These are phyloP conservation scores for Cucurbitaria berberidis DNA, from an alignment of 2,329 filamentous ascomycete species.

Conservation along the genomic window DNA sequence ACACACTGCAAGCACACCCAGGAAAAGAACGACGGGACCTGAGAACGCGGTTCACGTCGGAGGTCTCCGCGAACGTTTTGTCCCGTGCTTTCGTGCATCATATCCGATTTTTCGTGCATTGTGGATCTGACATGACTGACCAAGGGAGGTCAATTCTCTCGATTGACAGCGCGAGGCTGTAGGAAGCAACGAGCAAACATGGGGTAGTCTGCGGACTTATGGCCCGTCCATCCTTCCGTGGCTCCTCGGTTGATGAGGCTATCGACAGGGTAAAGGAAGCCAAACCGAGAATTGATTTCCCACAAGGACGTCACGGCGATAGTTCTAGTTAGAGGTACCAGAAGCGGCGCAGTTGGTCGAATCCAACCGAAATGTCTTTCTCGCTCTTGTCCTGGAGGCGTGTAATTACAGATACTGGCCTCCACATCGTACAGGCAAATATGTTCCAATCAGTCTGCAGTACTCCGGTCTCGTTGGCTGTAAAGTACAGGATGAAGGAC, in stretches of 20 bases:
- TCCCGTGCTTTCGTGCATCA: slow-evolving; percentile 1
- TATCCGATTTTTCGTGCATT: neutral
- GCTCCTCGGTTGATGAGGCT: slow-evolving; percentile 12
- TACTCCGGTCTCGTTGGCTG: no score
- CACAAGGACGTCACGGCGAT: neutral
- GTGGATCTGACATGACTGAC: neutral
- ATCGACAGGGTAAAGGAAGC: neutral
- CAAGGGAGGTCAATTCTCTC: neutral
- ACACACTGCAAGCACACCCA: neutral
- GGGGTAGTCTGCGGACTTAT: neutral
- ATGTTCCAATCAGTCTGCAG: no score
- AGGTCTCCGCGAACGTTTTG: slow-evolving; percentile 8
- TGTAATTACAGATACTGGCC: no score
- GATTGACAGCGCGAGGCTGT: neutral
- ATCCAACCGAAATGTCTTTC: neutral
- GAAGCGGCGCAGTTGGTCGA: neutral
- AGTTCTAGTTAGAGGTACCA: neutral
- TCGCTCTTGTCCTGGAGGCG: neutral
- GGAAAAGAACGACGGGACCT: neutral
- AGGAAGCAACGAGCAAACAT: neutral
- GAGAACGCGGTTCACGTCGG: slow-evolving; percentile 5
- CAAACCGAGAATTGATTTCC: neutral
- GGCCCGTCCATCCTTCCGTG: neutral
- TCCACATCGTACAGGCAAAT: no score
- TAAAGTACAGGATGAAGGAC: no score